Evolutionary conservation across 176 grass and related monocot species (phyloP).

Genomic region (Leersia perrieri): DNA sequence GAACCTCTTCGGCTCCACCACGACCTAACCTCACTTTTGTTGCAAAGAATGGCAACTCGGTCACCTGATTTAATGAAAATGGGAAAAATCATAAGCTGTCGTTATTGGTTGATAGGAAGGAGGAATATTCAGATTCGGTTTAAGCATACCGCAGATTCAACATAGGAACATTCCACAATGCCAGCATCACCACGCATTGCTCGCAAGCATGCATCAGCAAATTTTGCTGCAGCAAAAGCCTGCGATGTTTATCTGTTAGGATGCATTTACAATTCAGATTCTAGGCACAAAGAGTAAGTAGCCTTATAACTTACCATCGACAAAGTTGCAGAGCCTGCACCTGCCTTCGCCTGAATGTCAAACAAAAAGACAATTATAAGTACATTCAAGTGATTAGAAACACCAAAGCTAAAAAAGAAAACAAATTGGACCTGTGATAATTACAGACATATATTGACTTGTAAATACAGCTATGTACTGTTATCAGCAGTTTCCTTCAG

Average conservation of each 20-base stretch:
- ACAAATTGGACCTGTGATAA: neutral
- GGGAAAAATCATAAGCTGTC: neutral
- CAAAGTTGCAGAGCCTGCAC: slow-evolving; percentile 92
- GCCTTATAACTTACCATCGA: slow-evolving; percentile 72
- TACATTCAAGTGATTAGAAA: neutral
- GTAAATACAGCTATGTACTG: neutral
- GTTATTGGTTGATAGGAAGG: neutral
- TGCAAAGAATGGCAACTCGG: slow-evolving; percentile 88
- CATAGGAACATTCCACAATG: slow-evolving; percentile 81
- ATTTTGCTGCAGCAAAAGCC: slow-evolving; percentile 91
- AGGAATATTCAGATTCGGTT: neutral
- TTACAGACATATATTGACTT: neutral
- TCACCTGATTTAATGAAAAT: slow-evolving; percentile 57
- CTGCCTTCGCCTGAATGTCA: slow-evolving; percentile 86
- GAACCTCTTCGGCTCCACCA: slow-evolving; percentile 69
- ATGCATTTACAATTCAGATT: neutral
- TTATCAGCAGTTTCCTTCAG: neutral
- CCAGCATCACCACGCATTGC: slow-evolving; percentile 79
- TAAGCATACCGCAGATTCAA: slow-evolving; percentile 67
- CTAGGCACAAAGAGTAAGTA: slow-evolving; percentile 1
- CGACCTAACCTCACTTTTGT: slow-evolving; percentile 85
- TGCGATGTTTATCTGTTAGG: slow-evolving; percentile 25
- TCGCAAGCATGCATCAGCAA: slow-evolving; percentile 75
- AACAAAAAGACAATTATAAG: slow-evolving; percentile 7
- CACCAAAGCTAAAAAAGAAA: neutral